Evolutionary conservation across 2,329 filamentous ascomycete species (phyloP).

Genomic region (Sarocladium oryzae): DNA sequence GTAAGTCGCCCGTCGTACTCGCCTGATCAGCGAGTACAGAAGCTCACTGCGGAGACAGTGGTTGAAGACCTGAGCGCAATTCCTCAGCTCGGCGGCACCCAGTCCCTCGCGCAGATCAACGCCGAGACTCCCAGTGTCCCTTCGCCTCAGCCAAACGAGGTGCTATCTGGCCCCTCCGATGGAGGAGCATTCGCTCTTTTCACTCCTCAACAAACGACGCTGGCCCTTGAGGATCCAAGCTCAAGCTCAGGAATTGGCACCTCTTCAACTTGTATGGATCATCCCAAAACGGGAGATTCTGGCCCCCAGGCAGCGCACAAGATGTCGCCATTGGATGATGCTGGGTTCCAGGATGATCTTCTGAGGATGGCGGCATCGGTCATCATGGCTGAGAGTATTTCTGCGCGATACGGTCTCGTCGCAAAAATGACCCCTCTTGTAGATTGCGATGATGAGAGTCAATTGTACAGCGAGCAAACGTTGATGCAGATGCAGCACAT

Average conservation of each 20-base stretch:
- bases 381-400: constrained; percentile 10
- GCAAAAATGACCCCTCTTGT: constrained; percentile 12
- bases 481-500: constrained; percentile 14
- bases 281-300: background rate
- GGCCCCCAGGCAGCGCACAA: constrained; percentile 10
- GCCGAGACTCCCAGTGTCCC: background rate
- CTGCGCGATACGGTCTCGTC: constrained; percentile 10
- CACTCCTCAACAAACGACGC: background rate
- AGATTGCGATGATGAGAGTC: background rate
- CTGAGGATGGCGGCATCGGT: constrained; percentile 13
- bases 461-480: background rate
- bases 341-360: constrained; percentile 20
- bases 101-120: background rate
- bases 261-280: background rate
- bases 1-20: background rate
- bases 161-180: background rate
- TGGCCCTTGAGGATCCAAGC: background rate
- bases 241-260: background rate
- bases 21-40: background rate
- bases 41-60: background rate
- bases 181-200: background rate
- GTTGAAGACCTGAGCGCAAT: background rate
- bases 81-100: background rate
- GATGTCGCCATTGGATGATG: constrained; percentile 20
- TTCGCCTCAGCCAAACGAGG: background rate